phyloP scores from a whole-genome alignment of 176 grass and related monocot species.

The Carex myosuroides region DNA sequence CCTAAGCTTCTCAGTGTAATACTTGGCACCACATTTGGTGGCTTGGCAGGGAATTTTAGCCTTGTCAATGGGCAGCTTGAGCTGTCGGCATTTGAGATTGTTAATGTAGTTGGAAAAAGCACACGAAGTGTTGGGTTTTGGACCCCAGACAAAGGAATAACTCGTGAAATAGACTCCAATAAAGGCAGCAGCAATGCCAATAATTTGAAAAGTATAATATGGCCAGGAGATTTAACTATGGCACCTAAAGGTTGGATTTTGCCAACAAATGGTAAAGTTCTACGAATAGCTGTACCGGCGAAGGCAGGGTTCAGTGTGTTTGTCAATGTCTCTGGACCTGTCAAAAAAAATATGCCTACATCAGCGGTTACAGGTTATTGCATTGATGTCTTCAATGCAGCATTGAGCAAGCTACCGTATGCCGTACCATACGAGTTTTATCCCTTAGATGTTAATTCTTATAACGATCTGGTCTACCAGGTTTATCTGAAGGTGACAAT shows the following conservation, averaged over 20 bases:
- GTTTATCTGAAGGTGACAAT: slow-evolving; percentile 29
- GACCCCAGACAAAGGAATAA: slow-evolving; percentile 33
- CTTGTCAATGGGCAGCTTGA: slow-evolving; percentile 58
- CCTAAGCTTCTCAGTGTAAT: slow-evolving; percentile 28
- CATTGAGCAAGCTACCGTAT: slow-evolving; percentile 37
- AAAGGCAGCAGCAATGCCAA: not conserved
- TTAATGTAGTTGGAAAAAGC: slow-evolving; percentile 58
- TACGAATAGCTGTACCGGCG: slow-evolving; percentile 46
- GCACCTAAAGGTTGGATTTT: slow-evolving; percentile 55
- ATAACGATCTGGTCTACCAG: slow-evolving; percentile 28
- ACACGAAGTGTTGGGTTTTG: slow-evolving; percentile 49
- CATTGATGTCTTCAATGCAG: slow-evolving; percentile 60
- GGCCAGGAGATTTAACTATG: slow-evolving; percentile 26
- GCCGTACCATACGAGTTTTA: slow-evolving; percentile 22
- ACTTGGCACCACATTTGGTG: slow-evolving; percentile 33
- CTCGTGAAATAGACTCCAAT: not conserved
- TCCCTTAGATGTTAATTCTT: slow-evolving; percentile 14
- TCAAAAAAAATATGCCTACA: not conserved
- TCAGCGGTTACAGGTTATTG: slow-evolving; percentile 44
- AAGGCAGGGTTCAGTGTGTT: slow-evolving; percentile 69
- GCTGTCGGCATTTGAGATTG: slow-evolving; percentile 44
- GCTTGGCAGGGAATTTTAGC: slow-evolving; percentile 58
- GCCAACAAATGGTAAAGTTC: slow-evolving; percentile 24
- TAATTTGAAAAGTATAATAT: slow-evolving; percentile 34
- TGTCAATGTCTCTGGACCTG: slow-evolving; percentile 22